Evolutionary conservation across 768 basidiomycete species (phyloP), one percentile per base, ranked within the genome.

Genomic region (Suillus brevipes): DNA sequence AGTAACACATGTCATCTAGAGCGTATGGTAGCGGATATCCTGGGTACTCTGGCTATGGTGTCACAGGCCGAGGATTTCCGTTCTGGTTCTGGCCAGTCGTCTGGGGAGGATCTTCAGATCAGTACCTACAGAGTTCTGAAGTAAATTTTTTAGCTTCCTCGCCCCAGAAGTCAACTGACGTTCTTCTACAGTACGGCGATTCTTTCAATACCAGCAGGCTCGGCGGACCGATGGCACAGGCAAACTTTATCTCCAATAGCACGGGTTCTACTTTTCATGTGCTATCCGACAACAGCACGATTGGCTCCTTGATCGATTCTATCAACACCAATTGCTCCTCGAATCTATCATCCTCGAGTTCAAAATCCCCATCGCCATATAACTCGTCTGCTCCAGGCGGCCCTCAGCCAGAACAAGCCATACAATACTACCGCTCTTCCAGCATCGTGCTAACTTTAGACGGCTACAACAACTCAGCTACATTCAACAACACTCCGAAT

Each of bases 381-480:
- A 80, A 74, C 61, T 67, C 65, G 0, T 73, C 74, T 20, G 68
- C 67, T 25, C 67, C 76, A 3, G 67, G 68, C 3, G 67, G 64
- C 2, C 78, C 79, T 14, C 70, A 71, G 45, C 85, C 88, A 0
- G 84, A 87, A 68, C 83, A 88, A 69, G 83, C 81, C 0, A 68
- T 89, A n/a, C 85, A 90, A 64, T 91, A 90, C 72, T 91, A 87
- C 70, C 86, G 89, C 37, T 84, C 87, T 2, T 88, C 87, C 70
- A 88, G 83, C 53, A 80, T 89, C 43, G 84, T 82, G 2, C 78
- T 90, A 31, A 83, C 87, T 1, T 77, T 90, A 4, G 85, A 90
- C 62, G 85, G 85, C 0, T 90, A 90, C 71, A 89, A 90, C 69
- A 83, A 90, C 66, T 86, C 87, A 0, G 85, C 81, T 7, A 82